These are phyloP conservation scores for Rhizopus sp. DNA, from an alignment of 371 early-diverging fungal genomes.

Conservation along the genomic window DNA sequence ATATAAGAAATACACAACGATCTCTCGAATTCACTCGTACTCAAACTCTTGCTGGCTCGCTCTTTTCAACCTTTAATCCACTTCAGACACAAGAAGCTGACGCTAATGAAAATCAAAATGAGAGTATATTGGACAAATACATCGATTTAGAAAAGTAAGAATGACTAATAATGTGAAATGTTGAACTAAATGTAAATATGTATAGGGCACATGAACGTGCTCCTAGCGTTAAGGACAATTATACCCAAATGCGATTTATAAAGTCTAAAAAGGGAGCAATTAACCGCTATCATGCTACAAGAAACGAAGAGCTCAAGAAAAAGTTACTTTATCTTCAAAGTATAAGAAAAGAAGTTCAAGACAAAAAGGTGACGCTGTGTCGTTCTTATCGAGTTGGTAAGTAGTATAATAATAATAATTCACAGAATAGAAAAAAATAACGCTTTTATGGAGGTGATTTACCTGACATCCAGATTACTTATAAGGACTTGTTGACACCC, in stretches of 20 bases:
- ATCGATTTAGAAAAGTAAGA: neutral
- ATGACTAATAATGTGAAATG: neutral
- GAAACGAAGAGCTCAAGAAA: conserved; percentile 39
- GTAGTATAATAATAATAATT: neutral
- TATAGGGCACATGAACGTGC: neutral
- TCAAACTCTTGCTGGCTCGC: conserved; percentile 19
- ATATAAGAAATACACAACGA: conserved; percentile 60
- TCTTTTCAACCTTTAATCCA: conserved; percentile 23
- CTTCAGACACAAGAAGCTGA: neutral
- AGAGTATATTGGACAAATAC: neutral
- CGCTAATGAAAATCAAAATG: neutral
- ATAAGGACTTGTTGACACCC: conserved; percentile 66
- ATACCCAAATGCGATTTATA: conserved; percentile 6
- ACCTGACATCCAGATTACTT: conserved; percentile 75
- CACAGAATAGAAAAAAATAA: neutral
- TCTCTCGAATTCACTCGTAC: conserved; percentile 55
- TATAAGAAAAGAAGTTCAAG: conserved; percentile 49
- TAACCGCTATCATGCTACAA: conserved; percentile 26
- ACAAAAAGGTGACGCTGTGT: conserved; percentile 56
- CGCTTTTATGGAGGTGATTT: conserved; percentile 58
- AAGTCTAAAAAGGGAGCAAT: conserved; percentile 2
- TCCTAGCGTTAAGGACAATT: neutral
- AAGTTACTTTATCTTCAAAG: conserved; percentile 9
- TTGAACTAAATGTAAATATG: neutral
- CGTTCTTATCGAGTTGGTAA: conserved; percentile 65